phyloP scores from a whole-genome alignment of 805 yeast genomes.

The Metschnikowia santaceciliae region DNA sequence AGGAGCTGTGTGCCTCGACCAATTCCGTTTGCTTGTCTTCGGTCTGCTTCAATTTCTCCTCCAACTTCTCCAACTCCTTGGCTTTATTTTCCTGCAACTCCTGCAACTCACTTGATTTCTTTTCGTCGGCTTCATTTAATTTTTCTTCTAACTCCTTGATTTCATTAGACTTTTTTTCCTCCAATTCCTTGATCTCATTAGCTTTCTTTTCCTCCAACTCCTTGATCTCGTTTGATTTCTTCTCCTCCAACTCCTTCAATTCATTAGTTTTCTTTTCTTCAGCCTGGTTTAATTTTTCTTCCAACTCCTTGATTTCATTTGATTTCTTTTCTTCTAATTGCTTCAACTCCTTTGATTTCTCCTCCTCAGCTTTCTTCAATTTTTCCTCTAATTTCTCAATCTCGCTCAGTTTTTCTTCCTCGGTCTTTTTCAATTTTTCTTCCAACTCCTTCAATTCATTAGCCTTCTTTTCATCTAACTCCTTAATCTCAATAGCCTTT shows the following conservation, averaged over 20 bases:
- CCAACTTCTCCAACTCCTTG: neutral
- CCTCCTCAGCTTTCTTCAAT: neutral
- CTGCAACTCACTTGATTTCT: conserved; percentile 2
- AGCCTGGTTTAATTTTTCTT: neutral
- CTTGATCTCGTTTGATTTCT: conserved; percentile 1
- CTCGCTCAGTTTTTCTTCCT: neutral
- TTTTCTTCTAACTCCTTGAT: conserved; percentile 6
- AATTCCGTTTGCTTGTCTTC: neutral
- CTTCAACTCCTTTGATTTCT: neutral
- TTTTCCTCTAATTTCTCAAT: conserved; percentile 4
- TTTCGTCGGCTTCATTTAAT: neutral
- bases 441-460: conserved; percentile 5
- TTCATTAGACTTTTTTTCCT: neutral
- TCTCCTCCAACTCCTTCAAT: conserved; percentile 4
- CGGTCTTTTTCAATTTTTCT: conserved; percentile 1
- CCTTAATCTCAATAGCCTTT: neutral
- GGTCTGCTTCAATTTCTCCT: neutral
- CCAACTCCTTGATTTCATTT: conserved; percentile 5
- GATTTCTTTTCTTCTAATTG: neutral
- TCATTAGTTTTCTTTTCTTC: conserved; percentile 6
- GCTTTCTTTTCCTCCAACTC: neutral
- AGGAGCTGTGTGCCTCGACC: neutral
- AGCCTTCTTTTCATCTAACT: neutral
- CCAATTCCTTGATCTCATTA: conserved; percentile 2
- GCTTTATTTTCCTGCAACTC: conserved; percentile 2